Evolutionary conservation across 352 stramenopile species (phyloP).

Genomic region (Phytophthora macrochlamydospora): DNA sequence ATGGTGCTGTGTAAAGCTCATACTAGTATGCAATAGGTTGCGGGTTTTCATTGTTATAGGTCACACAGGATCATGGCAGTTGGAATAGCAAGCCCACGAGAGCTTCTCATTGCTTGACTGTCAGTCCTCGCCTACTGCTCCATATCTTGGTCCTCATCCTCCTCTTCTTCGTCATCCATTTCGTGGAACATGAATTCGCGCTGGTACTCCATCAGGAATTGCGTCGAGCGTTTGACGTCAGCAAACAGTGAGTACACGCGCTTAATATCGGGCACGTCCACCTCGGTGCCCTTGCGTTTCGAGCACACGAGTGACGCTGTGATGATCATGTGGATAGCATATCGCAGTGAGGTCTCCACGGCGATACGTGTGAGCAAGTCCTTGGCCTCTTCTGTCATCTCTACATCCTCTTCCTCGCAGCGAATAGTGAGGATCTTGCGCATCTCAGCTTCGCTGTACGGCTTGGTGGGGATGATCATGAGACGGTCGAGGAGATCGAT

Average conservation of each 20-base stretch:
- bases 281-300: conserved; percentile 93
- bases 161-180: conserved; percentile 54
- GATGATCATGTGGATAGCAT: conserved; percentile 99
- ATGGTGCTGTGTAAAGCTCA: conserved; percentile 19
- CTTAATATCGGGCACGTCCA: conserved; percentile 93
- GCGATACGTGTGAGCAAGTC: conserved; percentile 98
- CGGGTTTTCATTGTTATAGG: conserved; percentile 36
- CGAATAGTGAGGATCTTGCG: conserved; percentile 97
- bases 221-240: conserved; percentile 98
- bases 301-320: conserved; percentile 94
- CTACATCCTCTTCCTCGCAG: conserved; percentile 98
- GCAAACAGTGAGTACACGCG: conserved; percentile 97
- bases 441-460: conserved; percentile 97
- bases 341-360: conserved; percentile 97
- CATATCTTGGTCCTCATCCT: conserved; percentile 36
- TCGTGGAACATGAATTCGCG: conserved; percentile 99
- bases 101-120: conserved; percentile 4
- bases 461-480: conserved; percentile 98
- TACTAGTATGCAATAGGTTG: conserved; percentile 30
- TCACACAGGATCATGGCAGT: conserved; percentile 21
- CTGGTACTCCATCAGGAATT: conserved; percentile 99
- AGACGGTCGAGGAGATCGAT: conserved; percentile 98
- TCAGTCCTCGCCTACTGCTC: conserved; percentile 28
- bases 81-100: background rate
- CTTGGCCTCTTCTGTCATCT: conserved; percentile 97